Base-by-base conservation (phyloP, 2,329 filamentous ascomycete species). In the Ascosphaera aggregata region DNA sequence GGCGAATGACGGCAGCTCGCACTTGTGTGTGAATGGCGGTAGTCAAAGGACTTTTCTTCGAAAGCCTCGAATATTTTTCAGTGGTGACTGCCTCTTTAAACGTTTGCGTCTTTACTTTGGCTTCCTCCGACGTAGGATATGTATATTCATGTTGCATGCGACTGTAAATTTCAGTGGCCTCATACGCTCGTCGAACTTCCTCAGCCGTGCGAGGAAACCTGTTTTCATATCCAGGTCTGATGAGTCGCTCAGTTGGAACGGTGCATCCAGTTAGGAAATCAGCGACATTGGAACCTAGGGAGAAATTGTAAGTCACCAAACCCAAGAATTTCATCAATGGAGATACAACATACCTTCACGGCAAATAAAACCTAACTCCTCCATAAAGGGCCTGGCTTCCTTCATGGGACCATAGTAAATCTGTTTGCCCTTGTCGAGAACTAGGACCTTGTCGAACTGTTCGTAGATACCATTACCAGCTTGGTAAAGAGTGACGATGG, bases 401-500 rank as follows among this genome's bases (percentile, higher is more conserved):
- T 64, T 55, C 0, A 69, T 59, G 0, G 75, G 74, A 1, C 80
- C 80, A 43, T 80, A 84, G 58, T 73, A 89, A 24, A 80, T 76
- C 52, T 84, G 74, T 19, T 67, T 69, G 2, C 80, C 80, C 32
- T 70, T 67, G 43, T 85, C 77, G 40, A 89, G 79, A 27, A 85
- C 76, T 49, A 91, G 61, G 9, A 89, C 80, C 55, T 86, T 89
- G 61, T 91, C 80, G 44, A 86, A 85, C 24, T 74, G 70, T 17
- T 65, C 65, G 58, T 80, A 85, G 43, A 86, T 81, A 48, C 73
- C 82, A 56, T 89, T 79, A 0, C 76, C 82, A 0, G 80, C 80
- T 52, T 91, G 81, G 54, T 91, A 92, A 0, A 92, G 62, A 0
- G 81, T 82, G 1, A 91, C 80, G 43, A 89, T 85, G 0, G 81